Evolutionary conservation across 768 basidiomycete genomes (phyloP).

Genomic region (Omphalotus guepiniiformis): DNA sequence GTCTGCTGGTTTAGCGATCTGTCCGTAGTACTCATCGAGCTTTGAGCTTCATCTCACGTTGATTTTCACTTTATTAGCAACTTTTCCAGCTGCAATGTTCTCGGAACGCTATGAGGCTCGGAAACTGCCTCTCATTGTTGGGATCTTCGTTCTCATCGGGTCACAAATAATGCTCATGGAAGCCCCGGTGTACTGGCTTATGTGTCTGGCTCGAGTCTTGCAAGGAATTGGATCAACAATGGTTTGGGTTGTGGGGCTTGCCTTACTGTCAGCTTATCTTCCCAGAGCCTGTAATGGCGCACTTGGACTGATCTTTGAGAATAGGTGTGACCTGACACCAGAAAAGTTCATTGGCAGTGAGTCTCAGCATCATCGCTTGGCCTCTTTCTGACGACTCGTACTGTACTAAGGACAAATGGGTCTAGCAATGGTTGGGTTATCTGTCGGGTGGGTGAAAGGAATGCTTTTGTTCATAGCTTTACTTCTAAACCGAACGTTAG

Average conservation of each 20-base stretch:
- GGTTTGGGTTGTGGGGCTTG: constrained; percentile 60
- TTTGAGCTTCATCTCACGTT: no score
- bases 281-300: not conserved
- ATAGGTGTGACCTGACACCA: constrained; percentile 54
- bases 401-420: constrained; percentile 52
- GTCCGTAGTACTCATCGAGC: constrained; percentile 33
- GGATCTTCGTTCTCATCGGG: constrained; percentile 44
- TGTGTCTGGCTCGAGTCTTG: constrained; percentile 54
- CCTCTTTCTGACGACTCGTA: not conserved
- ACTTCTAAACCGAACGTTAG: constrained; percentile 23
- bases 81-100: constrained; percentile 52
- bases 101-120: constrained; percentile 49
- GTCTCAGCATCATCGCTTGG: constrained; percentile 16
- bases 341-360: constrained; percentile 44
- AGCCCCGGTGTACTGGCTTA: constrained; percentile 49
- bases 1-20: constrained; percentile 54
- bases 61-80: constrained; percentile 31
- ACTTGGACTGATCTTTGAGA: not conserved
- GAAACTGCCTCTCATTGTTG: constrained; percentile 44
- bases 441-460: constrained; percentile 38
- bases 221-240: constrained; percentile 60
- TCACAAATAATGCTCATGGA: constrained; percentile 63
- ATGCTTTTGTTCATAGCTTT: constrained; percentile 5
- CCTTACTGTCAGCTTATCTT: constrained; percentile 41
- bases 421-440: constrained; percentile 53